Percentiles rank a stretch among this genome's conserved stretches.
phyloP scores from a whole-genome alignment of 805 yeast genomes.

The Starmera caribaea region DNA sequence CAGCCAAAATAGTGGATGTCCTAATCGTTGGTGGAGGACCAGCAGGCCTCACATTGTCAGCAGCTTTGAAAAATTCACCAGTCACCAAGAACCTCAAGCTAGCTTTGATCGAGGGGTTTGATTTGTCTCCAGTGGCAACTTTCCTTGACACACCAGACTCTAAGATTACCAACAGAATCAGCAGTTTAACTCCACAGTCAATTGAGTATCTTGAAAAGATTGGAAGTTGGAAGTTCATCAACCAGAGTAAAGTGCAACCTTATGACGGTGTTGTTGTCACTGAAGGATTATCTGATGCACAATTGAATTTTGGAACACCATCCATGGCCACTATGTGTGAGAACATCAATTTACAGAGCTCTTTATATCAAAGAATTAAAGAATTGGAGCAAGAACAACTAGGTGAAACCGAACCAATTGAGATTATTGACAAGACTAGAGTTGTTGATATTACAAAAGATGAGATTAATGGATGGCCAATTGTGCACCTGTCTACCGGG shows the following conservation, averaged over 20 bases:
- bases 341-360: constrained; percentile 72
- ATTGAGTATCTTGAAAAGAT: constrained; percentile 54
- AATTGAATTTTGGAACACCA: constrained; percentile 61
- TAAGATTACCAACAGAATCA: constrained; percentile 67
- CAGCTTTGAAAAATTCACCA: constrained; percentile 68
- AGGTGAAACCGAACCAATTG: constrained; percentile 19
- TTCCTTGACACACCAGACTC: constrained; percentile 29
- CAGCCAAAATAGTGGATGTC: constrained; percentile 42
- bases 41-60: constrained; percentile 81
- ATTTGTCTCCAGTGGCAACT: constrained; percentile 40
- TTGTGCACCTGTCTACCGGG: constrained; percentile 60
- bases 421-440: constrained; percentile 55
- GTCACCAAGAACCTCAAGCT: constrained; percentile 49
- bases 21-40: constrained; percentile 96
- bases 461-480: constrained; percentile 58
- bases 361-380: constrained; percentile 45
- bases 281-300: constrained; percentile 68
- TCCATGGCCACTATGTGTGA: constrained; percentile 82
- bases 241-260: constrained; percentile 61
- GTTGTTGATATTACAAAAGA: constrained; percentile 45
- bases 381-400: constrained; percentile 25
- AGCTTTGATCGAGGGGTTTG: constrained; percentile 65
- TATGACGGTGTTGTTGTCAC: constrained; percentile 80
- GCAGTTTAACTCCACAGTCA: constrained; percentile 78
- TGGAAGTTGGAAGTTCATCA: constrained; percentile 68